Evolutionary conservation across 345 rosid genomes (phyloP).

Genomic region (Salix purpurea): DNA sequence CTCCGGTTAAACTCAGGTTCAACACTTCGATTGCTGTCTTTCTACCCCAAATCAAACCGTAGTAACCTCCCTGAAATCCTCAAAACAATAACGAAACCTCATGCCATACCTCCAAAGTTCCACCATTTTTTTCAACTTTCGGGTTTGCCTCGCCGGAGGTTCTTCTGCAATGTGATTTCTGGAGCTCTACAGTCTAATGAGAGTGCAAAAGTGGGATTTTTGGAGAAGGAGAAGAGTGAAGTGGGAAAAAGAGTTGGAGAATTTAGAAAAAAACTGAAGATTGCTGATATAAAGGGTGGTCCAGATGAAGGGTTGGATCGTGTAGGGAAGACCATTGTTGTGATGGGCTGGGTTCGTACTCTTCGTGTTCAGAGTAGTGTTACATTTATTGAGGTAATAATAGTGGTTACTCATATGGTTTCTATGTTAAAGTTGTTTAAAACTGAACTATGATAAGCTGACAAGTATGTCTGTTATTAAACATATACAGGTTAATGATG

Average conservation of each 20-base stretch:
- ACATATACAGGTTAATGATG: conserved; percentile 67
- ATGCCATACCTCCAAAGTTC: conserved; percentile 27
- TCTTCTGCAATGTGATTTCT: conserved; percentile 32
- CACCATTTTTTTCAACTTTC: conserved; percentile 1
- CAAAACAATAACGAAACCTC: conserved; percentile 16
- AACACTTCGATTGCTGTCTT: conserved; percentile 43
- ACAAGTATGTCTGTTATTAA: background rate
- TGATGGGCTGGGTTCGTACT: conserved; percentile 91
- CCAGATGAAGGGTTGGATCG: conserved; percentile 55
- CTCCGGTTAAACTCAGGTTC: conserved; percentile 43
- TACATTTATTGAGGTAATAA: conserved; percentile 76
- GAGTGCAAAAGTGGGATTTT: conserved; percentile 23
- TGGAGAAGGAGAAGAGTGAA: conserved; percentile 23
- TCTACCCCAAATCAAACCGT: conserved; percentile 22
- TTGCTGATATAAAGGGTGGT: conserved; percentile 77
- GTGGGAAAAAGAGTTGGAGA: conserved; percentile 44
- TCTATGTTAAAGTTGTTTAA: background rate
- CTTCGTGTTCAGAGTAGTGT: conserved; percentile 83
- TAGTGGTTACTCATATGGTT: background rate
- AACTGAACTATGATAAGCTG: background rate
- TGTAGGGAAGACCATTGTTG: conserved; percentile 56
- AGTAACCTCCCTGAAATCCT: background rate
- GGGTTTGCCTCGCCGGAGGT: conserved; percentile 28
- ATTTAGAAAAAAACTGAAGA: conserved; percentile 65
- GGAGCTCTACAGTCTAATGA: conserved; percentile 41